These are phyloP conservation scores for Diplodia corticola DNA, from an alignment of 2,329 filamentous ascomycete genomes.

Conservation along the genomic window DNA sequence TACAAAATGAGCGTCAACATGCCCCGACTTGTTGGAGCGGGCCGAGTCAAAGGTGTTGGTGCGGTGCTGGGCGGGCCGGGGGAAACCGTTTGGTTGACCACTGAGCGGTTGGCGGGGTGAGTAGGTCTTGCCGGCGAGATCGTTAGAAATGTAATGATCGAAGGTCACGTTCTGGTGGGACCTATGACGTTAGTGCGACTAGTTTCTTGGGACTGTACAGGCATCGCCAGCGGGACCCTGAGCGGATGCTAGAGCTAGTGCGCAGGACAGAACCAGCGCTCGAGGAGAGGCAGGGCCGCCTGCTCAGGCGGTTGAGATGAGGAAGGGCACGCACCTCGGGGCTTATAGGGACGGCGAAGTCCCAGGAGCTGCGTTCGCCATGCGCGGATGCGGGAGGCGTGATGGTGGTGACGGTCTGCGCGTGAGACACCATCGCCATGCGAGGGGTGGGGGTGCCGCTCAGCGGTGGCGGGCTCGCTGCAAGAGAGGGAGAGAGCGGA, in stretches of 20 bases:
- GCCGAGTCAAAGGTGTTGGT: conserved; percentile 36
- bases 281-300: neutral
- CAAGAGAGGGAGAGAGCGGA: conserved; percentile 10
- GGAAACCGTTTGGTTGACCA: conserved; percentile 37
- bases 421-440: conserved; percentile 22
- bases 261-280: conserved; percentile 29
- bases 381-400: conserved; percentile 44
- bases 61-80: conserved; percentile 31
- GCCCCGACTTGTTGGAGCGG: conserved; percentile 27
- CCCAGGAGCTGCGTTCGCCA: conserved; percentile 40
- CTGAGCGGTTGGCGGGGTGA: conserved; percentile 37
- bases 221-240: conserved; percentile 25
- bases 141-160: conserved; percentile 41
- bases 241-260: conserved; percentile 24
- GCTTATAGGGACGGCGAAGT: conserved; percentile 42
- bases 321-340: conserved; percentile 34
- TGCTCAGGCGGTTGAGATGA: neutral
- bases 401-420: conserved; percentile 34
- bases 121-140: conserved; percentile 29
- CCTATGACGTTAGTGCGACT: conserved; percentile 16
- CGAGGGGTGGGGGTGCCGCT: conserved; percentile 1
- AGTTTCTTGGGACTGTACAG: conserved; percentile 28
- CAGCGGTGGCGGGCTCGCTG: conserved; percentile 5
- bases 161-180: conserved; percentile 30
- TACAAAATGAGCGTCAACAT: conserved; percentile 34